Evolutionary conservation across 228 moss, liverwort and hornwort genomes (phyloP), one percentile per base, ranked within the genome.

Genomic region (Sphagnum fallax): DNA sequence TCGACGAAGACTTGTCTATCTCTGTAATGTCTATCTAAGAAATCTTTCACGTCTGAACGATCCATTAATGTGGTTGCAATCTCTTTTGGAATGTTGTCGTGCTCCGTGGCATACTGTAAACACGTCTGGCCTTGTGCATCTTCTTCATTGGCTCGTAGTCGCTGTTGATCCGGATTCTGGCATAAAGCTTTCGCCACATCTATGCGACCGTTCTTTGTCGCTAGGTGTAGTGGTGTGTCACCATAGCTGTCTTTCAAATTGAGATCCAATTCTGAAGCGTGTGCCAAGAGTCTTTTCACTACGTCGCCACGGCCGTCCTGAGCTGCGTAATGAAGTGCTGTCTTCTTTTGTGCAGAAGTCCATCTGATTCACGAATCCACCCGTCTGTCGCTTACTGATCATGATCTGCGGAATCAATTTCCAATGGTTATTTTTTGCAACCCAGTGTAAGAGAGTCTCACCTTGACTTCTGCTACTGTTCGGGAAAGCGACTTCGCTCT

Each of bases 271-370:
- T 32, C 32, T 32, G 32, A 32, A 32, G 63, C 10, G 69, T 66
- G 70, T 69, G 70, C 12, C 74, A 64, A 11, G 65, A 76, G 32
- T 61, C 55, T 12, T 47, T 13, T 62, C 62, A 72, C 66, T n/a
- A 70, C 16, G 65, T 65, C 5, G 62, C 71, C 47, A 53, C 73
- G 73, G 15, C 76, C 76, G 7, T 66, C 55, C 52, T 63, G 70
- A 10, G 80, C 80, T 51, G 80, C 80, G 18, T 73, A 47, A 68
- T 80, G 80, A 59, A 80, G 80, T 53, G 80, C 53, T 4, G 76
- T 80, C 52, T 62, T 16, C 74, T 6, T 59, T n/a, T n/a, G n/a
- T n/a, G n/a, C n/a, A n/a, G n/a, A n/a, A n/a, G n/a, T n/a, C n/a
- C n/a, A n/a, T n/a, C n/a, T n/a, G n/a, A n/a, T n/a, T n/a, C n/a